Percentiles rank a stretch among this genome's conserved stretches.
Evolutionary conservation across 345 rosid species (phyloP).

Genomic region (Melaleuca alternifolia): DNA sequence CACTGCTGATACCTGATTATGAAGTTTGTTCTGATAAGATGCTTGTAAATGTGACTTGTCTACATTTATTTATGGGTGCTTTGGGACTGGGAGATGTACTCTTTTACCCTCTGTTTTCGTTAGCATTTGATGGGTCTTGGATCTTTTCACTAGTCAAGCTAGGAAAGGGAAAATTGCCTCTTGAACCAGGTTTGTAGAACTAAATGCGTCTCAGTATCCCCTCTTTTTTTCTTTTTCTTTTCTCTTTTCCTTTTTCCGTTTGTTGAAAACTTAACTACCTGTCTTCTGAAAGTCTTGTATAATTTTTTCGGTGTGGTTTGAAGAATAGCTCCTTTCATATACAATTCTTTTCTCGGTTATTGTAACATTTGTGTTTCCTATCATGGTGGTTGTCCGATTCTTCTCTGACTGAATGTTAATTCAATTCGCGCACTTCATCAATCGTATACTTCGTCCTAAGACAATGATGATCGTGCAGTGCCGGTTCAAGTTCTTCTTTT

Average conservation of each 20-base stretch:
- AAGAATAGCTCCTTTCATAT: background rate
- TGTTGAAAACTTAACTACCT: background rate
- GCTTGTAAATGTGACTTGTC: conserved; percentile 6
- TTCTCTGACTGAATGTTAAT: background rate
- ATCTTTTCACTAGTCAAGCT: background rate
- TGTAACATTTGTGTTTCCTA: background rate
- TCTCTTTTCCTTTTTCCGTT: background rate
- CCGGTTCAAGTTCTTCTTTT: background rate
- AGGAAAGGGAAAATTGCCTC: background rate
- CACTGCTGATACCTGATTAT: conserved; percentile 18
- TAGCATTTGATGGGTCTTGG: background rate
- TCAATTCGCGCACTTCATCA: background rate
- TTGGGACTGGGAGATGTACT: background rate
- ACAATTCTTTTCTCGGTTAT: background rate
- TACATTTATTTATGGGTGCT: conserved; percentile 5
- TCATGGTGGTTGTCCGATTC: background rate
- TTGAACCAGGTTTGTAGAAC: conserved; percentile 1
- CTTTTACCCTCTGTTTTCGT: background rate
- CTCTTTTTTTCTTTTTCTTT: background rate
- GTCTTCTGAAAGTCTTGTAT: background rate
- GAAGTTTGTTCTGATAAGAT: background rate
- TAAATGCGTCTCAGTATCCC: background rate
- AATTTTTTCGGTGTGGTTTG: background rate
- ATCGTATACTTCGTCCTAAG: background rate
- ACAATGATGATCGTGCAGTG: background rate